Base-by-base conservation (phyloP, 345 rosid species). In the Xanthoceras sorbifolium region DNA sequence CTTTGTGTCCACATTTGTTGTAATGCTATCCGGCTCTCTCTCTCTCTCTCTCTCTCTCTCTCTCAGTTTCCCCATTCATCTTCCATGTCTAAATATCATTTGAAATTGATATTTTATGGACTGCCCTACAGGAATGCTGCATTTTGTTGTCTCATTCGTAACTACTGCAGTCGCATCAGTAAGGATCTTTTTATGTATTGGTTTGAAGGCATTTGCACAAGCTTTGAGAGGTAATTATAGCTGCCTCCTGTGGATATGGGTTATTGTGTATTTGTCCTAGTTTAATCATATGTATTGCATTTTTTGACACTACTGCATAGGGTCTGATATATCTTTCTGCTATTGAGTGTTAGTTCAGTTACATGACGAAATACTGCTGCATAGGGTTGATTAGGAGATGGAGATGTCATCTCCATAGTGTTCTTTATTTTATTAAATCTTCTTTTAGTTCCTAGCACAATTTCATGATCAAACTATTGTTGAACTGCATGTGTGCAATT, bases 181-280 rank as follows among this genome's bases (percentile, higher is more conserved):
- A 80, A 79, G 80, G 96, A 88, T 75, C 89, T 91, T 78, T 82
- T 90, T 75, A 55, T 76, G 31, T 85, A 84, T 83, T 95, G 98
- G 94, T 92, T 95, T 84, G 96, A 89, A 73, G 94, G 94, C 76
- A 89, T 95, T 82, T 88, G 84, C 70, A 52, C 90, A 77, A 89
- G 81, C 82, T 86, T 95, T 84, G 91, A 90, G 81, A 93, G 99
- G 99, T 95, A 88, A 71, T 57, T 77, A 17, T 60, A 9, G 26
- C 7, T 31, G 18, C 5, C 3, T 66, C 26, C 40, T 29, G 38
- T 64, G 42, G 73, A 64, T 73, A 72, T 71, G 22, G 44, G 25
- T 69, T 62, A 9, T 74, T 71, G 25, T 62, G 22, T 36, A 31
- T 34, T 63, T 48, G 18, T 23, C 48, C 67, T 14, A 18, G 32